phyloP scores from a whole-genome alignment of 805 yeast genomes.

The Geotrichum ghanense region DNA sequence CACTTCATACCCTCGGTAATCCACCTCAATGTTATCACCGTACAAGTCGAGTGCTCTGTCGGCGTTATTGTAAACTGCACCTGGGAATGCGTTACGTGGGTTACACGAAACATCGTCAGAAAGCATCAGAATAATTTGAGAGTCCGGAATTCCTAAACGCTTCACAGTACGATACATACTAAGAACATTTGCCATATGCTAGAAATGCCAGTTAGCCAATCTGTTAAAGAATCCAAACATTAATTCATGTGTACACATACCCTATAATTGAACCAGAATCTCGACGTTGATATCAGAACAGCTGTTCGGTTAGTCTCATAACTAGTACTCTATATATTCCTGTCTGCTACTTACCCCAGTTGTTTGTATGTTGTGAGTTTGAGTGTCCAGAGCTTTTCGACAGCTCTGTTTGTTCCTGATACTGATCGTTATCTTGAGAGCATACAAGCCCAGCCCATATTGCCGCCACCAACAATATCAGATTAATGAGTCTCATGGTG shows the following conservation, averaged over 20 bases:
- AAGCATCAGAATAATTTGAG: constrained; percentile 90
- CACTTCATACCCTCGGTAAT: constrained; percentile 94
- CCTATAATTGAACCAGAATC: constrained; percentile 97
- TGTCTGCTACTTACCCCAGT: constrained; percentile 38
- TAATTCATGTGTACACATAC: not conserved
- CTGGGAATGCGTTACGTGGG: constrained; percentile 91
- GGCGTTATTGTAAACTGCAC: constrained; percentile 87
- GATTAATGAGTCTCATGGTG: too few species aligned
- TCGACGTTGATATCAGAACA: constrained; percentile 85
- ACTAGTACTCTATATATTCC: too few species aligned
- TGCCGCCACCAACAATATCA: too few species aligned
- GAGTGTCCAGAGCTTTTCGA: not conserved
- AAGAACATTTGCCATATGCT: constrained; percentile 89
- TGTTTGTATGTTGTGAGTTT: constrained; percentile 39
- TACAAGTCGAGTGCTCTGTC: constrained; percentile 87
- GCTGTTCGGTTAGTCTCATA: constrained; percentile 72
- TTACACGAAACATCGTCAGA: constrained; percentile 97
- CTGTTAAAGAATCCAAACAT: not conserved
- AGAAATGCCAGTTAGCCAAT: not conserved
- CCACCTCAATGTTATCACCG: constrained; percentile 92
- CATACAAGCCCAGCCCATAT: too few species aligned
- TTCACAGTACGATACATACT: constrained; percentile 94
- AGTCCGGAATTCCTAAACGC: constrained; percentile 93
- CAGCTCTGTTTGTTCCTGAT: too few species aligned
- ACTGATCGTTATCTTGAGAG: too few species aligned